phyloP scores from a whole-genome alignment of 129 eudicot species.

The Tagetes patula region DNA sequence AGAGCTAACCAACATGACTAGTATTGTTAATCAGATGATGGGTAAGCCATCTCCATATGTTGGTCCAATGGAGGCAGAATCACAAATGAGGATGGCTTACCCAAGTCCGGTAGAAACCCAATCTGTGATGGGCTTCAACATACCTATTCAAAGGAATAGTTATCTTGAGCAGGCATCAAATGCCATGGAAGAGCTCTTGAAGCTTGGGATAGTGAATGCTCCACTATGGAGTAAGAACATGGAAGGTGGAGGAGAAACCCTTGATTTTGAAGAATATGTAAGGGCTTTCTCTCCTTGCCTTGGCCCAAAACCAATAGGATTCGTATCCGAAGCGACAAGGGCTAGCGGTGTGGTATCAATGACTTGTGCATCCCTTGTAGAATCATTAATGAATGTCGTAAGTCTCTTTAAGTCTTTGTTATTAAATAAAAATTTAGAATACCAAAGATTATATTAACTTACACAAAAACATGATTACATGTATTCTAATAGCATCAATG shows the following conservation, averaged over 20 bases:
- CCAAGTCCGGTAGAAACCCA: neutral
- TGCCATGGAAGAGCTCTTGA: slow-evolving; percentile 70
- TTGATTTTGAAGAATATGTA: slow-evolving; percentile 52
- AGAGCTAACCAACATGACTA: slow-evolving; percentile 46
- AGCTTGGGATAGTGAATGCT: slow-evolving; percentile 49
- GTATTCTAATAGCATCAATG: slow-evolving; percentile 50
- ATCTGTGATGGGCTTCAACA: neutral
- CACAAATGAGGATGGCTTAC: too few species aligned
- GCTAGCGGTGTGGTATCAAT: slow-evolving; percentile 43
- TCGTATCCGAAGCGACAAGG: slow-evolving; percentile 62
- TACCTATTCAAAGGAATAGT: slow-evolving; percentile 30
- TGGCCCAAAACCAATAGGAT: slow-evolving; percentile 48
- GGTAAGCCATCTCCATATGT: slow-evolving; percentile 33
- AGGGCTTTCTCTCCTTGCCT: slow-evolving; percentile 44
- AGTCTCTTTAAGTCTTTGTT: neutral
- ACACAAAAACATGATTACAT: slow-evolving; percentile 2
- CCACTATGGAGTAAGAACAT: slow-evolving; percentile 54
- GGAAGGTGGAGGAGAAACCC: slow-evolving; percentile 45
- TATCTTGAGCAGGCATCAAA: slow-evolving; percentile 48
- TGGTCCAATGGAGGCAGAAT: too few species aligned
- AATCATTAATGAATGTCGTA: slow-evolving; percentile 52
- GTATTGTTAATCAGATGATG: slow-evolving; percentile 39
- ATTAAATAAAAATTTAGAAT: neutral
- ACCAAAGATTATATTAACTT: neutral
- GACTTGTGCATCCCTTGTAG: slow-evolving; percentile 48